These are phyloP conservation scores for Tephrocybe rancida DNA, from an alignment of 768 basidiomycete genomes.

Conservation along the genomic window DNA sequence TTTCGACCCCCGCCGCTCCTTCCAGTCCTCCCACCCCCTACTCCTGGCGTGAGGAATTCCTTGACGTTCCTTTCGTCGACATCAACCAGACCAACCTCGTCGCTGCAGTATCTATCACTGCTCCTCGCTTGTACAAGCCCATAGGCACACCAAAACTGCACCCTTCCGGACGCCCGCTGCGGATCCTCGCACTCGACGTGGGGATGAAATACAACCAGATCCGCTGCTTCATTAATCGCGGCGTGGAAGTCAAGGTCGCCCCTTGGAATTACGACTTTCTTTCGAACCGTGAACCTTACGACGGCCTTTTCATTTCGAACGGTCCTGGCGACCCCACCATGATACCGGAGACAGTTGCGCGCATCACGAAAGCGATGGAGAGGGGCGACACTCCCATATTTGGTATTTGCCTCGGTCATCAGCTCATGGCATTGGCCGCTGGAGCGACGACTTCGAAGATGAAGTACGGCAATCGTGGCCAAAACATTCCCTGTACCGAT, in stretches of 20 bases:
- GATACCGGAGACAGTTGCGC: conserved; percentile 69
- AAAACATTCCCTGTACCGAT: conserved; percentile 98
- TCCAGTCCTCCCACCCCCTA: conserved; percentile 55
- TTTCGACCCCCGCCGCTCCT: conserved; percentile 37
- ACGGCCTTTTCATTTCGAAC: conserved; percentile 96
- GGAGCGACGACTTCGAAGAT: conserved; percentile 97
- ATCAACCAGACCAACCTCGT: conserved; percentile 92
- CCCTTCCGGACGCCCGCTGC: conserved; percentile 77
- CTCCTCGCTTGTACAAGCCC: conserved; percentile 71
- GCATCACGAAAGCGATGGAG: conserved; percentile 67
- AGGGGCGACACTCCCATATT: conserved; percentile 87
- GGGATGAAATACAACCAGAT: conserved; percentile 99
- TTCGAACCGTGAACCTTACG: conserved; percentile 77
- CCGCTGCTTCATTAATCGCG: conserved; percentile 90
- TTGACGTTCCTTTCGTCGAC: conserved; percentile 82
- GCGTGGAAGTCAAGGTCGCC: conserved; percentile 95
- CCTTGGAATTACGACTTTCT: conserved; percentile 97
- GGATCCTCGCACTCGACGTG: conserved; percentile 91
- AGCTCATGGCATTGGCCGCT: conserved; percentile 91
- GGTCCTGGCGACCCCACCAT: conserved; percentile 96
- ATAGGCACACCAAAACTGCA: conserved; percentile 59
- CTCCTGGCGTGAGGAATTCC: conserved; percentile 83
- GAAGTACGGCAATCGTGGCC: conserved; percentile 99
- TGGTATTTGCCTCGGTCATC: conserved; percentile 98
- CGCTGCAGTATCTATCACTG: conserved; percentile 77